Conservation (phyloP, 257 asterid genomes). For the Solanum chiquidenum region DNA sequence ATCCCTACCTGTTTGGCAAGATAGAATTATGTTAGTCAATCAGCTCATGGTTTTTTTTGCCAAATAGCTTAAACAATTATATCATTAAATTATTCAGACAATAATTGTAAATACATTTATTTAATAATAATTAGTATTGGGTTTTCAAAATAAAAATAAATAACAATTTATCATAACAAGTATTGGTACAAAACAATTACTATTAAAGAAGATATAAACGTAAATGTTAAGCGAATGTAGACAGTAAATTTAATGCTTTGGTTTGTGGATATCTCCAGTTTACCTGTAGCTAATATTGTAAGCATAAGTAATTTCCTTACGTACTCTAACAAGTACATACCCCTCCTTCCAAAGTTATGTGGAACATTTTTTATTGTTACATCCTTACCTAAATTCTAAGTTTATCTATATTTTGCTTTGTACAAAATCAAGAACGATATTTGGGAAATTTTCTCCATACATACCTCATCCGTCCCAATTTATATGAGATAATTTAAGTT, state of each 20-base stretch:
- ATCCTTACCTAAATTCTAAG: neutral
- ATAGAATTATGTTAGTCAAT: neutral
- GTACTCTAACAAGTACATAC: neutral
- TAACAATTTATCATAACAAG: neutral
- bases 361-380: neutral
- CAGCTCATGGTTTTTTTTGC: neutral
- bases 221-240: neutral
- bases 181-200: neutral
- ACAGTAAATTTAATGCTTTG: neutral
- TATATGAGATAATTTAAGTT: no score
- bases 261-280: no score
- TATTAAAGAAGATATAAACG: neutral
- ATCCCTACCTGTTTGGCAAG: neutral
- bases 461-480: neutral
- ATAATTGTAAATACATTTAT: neutral
- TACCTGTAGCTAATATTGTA: neutral
- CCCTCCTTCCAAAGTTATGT: neutral
- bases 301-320: neutral
- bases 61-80: neutral
- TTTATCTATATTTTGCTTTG: neutral
- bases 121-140: neutral
- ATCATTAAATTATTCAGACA: neutral
- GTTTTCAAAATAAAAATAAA: neutral
- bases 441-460: neutral
- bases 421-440: neutral